Evolutionary conservation across 176 grass and related monocot genomes (phyloP).

Genomic region (Triticum turgidum): DNA sequence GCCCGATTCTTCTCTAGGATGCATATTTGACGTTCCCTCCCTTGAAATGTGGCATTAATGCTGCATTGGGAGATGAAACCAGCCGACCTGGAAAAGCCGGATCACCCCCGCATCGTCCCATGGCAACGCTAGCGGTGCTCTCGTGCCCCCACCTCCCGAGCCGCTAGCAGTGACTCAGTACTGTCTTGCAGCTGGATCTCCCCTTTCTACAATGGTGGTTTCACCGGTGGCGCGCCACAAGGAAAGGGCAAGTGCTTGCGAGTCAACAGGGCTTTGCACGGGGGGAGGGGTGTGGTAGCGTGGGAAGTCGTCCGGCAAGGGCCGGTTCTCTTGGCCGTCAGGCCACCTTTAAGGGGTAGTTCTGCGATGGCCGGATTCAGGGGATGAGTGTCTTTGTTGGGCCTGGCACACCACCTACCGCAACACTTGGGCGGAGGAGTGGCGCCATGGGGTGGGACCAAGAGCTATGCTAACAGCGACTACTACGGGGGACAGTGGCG

Average conservation of each 20-base stretch:
- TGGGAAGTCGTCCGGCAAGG: conserved; percentile 78
- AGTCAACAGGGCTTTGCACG: conserved; percentile 79
- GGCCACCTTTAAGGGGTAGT: conserved; percentile 89
- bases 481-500: no score
- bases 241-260: conserved; percentile 82
- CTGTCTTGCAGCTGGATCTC: neutral
- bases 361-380: conserved; percentile 77
- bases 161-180: no score
- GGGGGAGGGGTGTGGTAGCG: conserved; percentile 57
- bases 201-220: conserved; percentile 52
- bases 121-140: no score
- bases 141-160: no score
- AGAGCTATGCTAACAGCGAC: no score
- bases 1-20: no score
- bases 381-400: conserved; percentile 69
- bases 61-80: no score
- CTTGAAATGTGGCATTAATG: no score
- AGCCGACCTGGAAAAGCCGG: no score
- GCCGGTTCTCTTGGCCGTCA: conserved; percentile 81
- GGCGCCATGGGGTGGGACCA: no score
- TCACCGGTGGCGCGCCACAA: conserved; percentile 57
- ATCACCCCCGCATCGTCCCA: no score
- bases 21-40: no score
- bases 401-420: conserved; percentile 64
- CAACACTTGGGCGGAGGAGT: conserved; percentile 65